Evolutionary conservation across 2,329 filamentous ascomycete species (phyloP), one percentile per base, ranked within the genome.

Genomic region (Zasmidium citrigriseum): DNA sequence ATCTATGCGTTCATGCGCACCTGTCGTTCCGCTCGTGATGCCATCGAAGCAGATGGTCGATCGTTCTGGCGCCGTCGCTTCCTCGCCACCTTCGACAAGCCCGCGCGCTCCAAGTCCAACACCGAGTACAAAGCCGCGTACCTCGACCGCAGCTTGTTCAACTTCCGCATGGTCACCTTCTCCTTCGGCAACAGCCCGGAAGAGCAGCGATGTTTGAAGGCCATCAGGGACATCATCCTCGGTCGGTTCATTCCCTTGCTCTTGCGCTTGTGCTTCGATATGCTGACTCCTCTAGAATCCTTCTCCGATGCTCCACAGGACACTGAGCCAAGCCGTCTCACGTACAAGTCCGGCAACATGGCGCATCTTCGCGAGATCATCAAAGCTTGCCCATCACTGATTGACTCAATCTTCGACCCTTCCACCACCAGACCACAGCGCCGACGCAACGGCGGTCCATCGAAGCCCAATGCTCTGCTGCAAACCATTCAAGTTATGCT

Each of bases 31-130:
- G 76, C 77, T 0, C 67, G 71, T 29, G 54, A 72, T 61, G 74
- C 78, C 5, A 67, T 82, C 54, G 72, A 78, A 25, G 72, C 69
- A 4, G 73, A 76, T 45, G 64, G 72, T 10, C 56, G 63, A 22
- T 77, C 75, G 5, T 79, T 83, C 65, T 84, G 82, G 82, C 76
- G 77, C 34, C 61, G 66, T 38, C 73, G 71, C 18, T 84, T 80
- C 63, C 66, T 72, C 14, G 55, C 69, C 21, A 70, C 57, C 23
- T 84, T 77, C 61, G 81, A 82, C 45, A 48, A 21, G 56, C 41
- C 46, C 48, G 41, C 63, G 50, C 53, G 48, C 23, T 45, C 68
- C 46, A 51, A 53, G 54, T 46, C 56, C 54, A 72, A 74, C 53
- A 49, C 62, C 9, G 63, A 73, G 5, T 64, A 78, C 56, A 74